A percentile compares a stretch with the other conserved stretches of the same genome.
Conservation (phyloP, 2,329 filamentous ascomycete genomes). For the Fusarium dlaminii region DNA sequence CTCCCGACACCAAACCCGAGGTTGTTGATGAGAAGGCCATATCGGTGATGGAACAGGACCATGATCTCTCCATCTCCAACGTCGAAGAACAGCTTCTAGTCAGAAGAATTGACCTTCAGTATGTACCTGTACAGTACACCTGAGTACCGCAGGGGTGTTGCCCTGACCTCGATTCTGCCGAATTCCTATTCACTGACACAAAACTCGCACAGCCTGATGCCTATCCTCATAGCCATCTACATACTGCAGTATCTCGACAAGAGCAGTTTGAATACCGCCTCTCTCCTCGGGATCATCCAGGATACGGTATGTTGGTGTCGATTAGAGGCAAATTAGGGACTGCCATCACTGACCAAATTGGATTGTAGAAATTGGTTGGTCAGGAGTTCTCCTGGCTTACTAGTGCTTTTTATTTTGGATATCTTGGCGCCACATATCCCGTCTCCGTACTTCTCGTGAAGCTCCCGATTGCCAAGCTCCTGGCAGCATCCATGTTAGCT, state of each 20-base stretch:
- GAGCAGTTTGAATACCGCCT: neutral
- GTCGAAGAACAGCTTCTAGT: neutral
- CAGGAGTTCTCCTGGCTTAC: neutral
- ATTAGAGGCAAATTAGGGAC: accelerated
- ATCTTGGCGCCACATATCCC: neutral
- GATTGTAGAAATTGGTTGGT: neutral
- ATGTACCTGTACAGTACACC: neutral
- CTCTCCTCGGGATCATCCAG: neutral
- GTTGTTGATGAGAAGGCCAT: neutral
- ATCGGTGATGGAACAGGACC: neutral
- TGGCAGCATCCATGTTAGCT: neutral
- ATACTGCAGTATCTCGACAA: neutral
- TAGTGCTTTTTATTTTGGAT: neutral
- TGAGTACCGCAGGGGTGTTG: accelerated
- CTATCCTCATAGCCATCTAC: neutral
- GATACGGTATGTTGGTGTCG: neutral
- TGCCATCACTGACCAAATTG: neutral
- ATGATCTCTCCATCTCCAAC: neutral
- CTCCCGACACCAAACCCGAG: neutral
- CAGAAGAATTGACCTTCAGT: neutral
- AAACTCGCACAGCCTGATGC: neutral
- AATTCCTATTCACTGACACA: neutral
- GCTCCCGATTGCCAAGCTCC: neutral
- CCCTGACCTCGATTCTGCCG: neutral
- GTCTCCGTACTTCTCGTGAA: neutral